Percentiles rank a stretch among this genome's conserved stretches.
Evolutionary conservation across 768 basidiomycete species (phyloP).

Genomic region (Rhizopogon sp.): DNA sequence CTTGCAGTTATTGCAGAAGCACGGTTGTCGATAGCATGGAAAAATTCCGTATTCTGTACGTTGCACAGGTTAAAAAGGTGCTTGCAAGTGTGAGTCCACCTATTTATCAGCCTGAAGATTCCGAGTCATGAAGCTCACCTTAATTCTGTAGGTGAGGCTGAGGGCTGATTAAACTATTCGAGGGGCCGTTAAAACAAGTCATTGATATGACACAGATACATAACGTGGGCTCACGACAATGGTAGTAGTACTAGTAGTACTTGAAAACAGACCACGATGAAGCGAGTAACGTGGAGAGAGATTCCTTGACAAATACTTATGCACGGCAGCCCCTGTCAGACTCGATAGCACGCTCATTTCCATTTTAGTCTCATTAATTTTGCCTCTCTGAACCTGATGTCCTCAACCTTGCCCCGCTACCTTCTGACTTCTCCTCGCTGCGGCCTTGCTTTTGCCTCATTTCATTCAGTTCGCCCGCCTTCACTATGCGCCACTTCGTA

Average conservation of each 20-base stretch:
- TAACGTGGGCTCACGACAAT: too few species aligned
- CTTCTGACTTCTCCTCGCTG: background rate
- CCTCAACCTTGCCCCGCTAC: background rate
- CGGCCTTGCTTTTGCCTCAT: background rate
- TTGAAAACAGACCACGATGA: too few species aligned
- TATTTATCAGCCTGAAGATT: too few species aligned
- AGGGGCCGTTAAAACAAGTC: too few species aligned
- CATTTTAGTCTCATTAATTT: background rate
- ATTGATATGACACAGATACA: too few species aligned
- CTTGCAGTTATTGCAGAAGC: background rate
- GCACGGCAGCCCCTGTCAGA: background rate
- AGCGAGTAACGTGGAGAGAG: too few species aligned
- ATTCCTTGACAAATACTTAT: too few species aligned
- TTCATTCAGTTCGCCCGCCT: too few species aligned
- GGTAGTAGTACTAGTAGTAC: too few species aligned
- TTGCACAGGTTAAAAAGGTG: background rate
- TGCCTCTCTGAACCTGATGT: background rate
- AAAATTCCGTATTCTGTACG: background rate
- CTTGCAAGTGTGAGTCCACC: slow-evolving; percentile 4
- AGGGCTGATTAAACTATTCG: background rate
- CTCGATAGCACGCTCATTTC: background rate
- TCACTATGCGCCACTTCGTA: background rate
- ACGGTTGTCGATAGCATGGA: background rate
- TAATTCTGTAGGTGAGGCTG: slow-evolving; percentile 1
- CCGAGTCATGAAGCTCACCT: background rate